Evolutionary conservation across 2,329 filamentous ascomycete genomes (phyloP), one percentile per base, ranked within the genome.

Genomic region (Colletotrichum tofieldiae): DNA sequence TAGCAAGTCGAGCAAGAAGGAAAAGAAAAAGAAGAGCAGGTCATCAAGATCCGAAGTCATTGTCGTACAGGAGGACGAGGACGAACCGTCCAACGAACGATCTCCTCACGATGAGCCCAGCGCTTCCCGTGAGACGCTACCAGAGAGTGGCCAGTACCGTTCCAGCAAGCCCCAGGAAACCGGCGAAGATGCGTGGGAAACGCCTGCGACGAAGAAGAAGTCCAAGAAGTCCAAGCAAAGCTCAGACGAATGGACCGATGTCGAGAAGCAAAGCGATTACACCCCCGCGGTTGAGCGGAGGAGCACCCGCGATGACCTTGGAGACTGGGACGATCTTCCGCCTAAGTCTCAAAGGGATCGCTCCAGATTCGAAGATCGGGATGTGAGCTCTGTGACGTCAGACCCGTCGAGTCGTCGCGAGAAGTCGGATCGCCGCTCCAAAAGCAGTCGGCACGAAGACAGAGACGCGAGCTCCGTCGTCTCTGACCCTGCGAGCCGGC

Each of bases 361-460:
- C 65, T 81, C 78, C 51, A 80, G 35, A 39, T 41, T 60, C 37
- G 81, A 85, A 37, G 84, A 86, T 67, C 82, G 82, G n/a, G 85
- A 87, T 55, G 83, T 84, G 32, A 84, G 81, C 72, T 89, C 87
- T 41, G 83, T 87, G 12, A 83, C 86, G 5, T 89, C 88, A 7
- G 86, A 85, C 62, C 80, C 83, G 43, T 78, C 77, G 58, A 77
- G 78, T 62, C 77, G 80, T 63, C 71, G 47, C 8, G 78, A 81
- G 39, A 77, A 76, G 61, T 77, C 79, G 51, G 84, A 84, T 59
- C 80, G 79, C 72, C 81, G 82, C 65, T 81, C 78, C 52, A 81
- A 80, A 61, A 83, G 81, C 56, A 79, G 78, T 65, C 79, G 79
- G 43, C 77, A 76, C 29, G 86, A 88, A 39, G 86, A 88, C 32